These are phyloP conservation scores for Hanseniaspora meyeri DNA, from an alignment of 805 yeast species.

Conservation along the genomic window DNA sequence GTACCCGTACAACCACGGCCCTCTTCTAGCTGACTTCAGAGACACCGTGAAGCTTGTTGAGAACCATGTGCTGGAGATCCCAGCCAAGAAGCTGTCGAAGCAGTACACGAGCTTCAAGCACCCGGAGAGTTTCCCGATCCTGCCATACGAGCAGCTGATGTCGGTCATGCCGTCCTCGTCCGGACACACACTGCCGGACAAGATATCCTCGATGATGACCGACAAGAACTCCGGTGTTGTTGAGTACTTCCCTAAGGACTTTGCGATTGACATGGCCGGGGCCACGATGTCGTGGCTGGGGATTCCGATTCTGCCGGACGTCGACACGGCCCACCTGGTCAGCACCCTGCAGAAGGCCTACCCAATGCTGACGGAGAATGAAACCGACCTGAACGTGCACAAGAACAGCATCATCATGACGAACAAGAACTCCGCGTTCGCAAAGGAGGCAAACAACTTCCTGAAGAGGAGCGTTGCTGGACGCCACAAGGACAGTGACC, in stretches of 20 bases:
- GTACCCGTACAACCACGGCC: slow-evolving; percentile 95
- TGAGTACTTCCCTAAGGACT: slow-evolving; percentile 82
- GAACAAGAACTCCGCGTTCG: slow-evolving; percentile 33
- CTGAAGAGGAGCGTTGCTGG: neutral
- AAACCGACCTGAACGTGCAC: slow-evolving; percentile 53
- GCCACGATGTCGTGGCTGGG: slow-evolving; percentile 94
- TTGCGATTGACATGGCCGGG: slow-evolving; percentile 89
- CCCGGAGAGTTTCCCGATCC: slow-evolving; percentile 61
- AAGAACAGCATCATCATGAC: slow-evolving; percentile 60
- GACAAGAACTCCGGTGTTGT: slow-evolving; percentile 68
- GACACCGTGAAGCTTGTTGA: slow-evolving; percentile 33
- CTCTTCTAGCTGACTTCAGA: slow-evolving; percentile 81
- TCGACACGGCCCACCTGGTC: slow-evolving; percentile 67
- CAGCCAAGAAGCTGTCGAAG: neutral
- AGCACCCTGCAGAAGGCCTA: slow-evolving; percentile 56
- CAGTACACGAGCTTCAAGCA: slow-evolving; percentile 38
- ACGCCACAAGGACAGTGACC: neutral
- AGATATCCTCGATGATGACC: slow-evolving; percentile 72
- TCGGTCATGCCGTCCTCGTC: slow-evolving; percentile 91
- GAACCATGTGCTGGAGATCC: neutral
- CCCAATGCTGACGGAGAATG: slow-evolving; percentile 50
- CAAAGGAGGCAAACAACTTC: neutral
- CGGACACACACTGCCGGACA: slow-evolving; percentile 69
- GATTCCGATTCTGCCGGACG: slow-evolving; percentile 77
- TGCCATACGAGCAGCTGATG: slow-evolving; percentile 89